Conservation (phyloP, 2,329 filamentous ascomycete genomes). For the Colletotrichum somersetense region DNA sequence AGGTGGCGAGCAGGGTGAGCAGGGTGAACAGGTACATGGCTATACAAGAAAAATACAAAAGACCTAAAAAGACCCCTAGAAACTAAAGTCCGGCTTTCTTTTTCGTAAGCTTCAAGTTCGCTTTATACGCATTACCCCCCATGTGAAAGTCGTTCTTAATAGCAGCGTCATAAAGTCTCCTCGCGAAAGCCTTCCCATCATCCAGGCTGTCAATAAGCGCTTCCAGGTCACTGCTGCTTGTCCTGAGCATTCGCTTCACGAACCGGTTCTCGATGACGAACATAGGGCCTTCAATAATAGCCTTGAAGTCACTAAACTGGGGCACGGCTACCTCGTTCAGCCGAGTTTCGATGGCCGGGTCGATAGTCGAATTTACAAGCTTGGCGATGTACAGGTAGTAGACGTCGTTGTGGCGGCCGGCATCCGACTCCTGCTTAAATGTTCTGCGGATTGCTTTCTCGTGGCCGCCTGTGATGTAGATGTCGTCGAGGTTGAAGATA, state of each 20-base stretch:
- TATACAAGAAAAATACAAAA: too few species aligned
- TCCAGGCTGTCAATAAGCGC: background rate
- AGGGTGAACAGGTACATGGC: too few species aligned
- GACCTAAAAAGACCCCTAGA: too few species aligned
- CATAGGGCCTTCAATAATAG: background rate
- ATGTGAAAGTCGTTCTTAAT: background rate
- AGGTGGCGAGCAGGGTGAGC: too few species aligned
- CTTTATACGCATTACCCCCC: background rate
- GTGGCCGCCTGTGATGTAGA: background rate
- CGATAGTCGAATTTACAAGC: background rate
- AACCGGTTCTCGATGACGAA: background rate
- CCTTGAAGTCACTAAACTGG: background rate
- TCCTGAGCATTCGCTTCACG: background rate
- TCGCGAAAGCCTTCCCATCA: background rate
- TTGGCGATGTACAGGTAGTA: background rate
- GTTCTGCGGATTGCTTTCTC: background rate
- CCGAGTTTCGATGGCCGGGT: background rate
- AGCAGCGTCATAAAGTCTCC: background rate
- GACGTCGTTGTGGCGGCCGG: background rate
- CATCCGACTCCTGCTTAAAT: background rate
- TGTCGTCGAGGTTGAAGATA: background rate
- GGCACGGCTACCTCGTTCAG: background rate
- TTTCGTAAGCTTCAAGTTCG: background rate
- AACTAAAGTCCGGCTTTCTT: background rate
- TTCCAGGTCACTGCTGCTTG: background rate